These are phyloP conservation scores for Pisolithus albus DNA, from an alignment of 768 basidiomycete genomes.

Conservation along the genomic window DNA sequence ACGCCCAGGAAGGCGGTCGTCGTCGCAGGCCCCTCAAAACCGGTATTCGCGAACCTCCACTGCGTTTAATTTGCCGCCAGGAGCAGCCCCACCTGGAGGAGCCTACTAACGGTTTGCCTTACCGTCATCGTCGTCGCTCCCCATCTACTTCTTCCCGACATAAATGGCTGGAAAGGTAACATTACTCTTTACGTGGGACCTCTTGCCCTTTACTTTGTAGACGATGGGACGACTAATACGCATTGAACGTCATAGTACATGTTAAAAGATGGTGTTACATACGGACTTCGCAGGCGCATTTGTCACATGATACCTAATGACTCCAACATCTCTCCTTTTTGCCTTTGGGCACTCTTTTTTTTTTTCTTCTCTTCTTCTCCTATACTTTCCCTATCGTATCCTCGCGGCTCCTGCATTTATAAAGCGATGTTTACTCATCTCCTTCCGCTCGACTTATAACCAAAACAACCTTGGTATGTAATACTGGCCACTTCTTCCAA, in stretches of 20 bases:
- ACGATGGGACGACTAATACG: not conserved
- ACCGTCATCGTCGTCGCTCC: not conserved
- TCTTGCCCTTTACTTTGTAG: not conserved
- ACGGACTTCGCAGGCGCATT: not conserved
- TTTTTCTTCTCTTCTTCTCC: not conserved
- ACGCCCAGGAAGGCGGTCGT: slow-evolving; percentile 49
- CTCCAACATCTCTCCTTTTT: not conserved
- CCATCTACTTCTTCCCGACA: not conserved
- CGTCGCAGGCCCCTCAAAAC: slow-evolving; percentile 57
- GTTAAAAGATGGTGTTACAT: not conserved
- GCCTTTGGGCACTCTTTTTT: not conserved
- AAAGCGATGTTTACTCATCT: not conserved
- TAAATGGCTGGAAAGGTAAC: not conserved
- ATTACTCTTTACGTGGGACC: not conserved
- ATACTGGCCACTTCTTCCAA: too few species aligned
- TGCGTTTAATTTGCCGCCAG: slow-evolving; percentile 55
- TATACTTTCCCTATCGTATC: not conserved
- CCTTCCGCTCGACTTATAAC: not conserved
- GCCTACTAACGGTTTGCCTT: not conserved
- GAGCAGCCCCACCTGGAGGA: slow-evolving; percentile 53
- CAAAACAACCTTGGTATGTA: not conserved
- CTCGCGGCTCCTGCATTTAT: not conserved
- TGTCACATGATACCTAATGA: not conserved
- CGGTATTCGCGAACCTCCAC: slow-evolving; percentile 60
- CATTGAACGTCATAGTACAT: not conserved